Base-by-base conservation (phyloP, 2,329 filamentous ascomycete genomes). In the Venturia carpophila region DNA sequence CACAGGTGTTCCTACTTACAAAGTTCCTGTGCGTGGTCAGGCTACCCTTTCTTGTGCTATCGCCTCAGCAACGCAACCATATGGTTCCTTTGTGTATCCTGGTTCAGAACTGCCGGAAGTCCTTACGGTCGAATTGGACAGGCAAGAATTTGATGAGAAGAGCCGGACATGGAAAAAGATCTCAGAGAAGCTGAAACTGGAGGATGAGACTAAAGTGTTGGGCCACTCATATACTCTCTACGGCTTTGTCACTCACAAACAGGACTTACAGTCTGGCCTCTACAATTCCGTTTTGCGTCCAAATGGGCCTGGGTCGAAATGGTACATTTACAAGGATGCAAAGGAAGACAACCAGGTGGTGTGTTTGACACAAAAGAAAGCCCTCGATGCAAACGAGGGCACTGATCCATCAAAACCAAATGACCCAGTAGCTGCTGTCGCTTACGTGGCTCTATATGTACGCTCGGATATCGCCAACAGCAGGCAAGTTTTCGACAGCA, bases 221-320 rank as follows among this genome's bases (percentile, higher is more conserved):
- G 75, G 71, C 10, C 75, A 74, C 15, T 71, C 76, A 13, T 87
- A 86, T 69, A 80, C 79, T 1, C 77, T 87, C 0, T 87, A 84
- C 68, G 83, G 83, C 3, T 83, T 86, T 67, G 75, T 86, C 41
- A 82, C 84, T 2, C 85, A 87, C 69, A 81, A 80, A 67, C 84
- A 83, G 34, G 79, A 79, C 55, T 79, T 86, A 19, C 81, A 81
- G 24, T 86, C 83, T 5, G 80, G 80, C 60, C 78, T 82, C 45
- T 87, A 85, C 73, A 83, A 84, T 68, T 80, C 82, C n/a, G 80
- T 86, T 42, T 72, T 87, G 60, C 79, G 84, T 39, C 85, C 85
- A 0, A 78, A 78, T 56, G 84, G 84, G 2, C 80, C 80, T 6
- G 79, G 78, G 11, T 78, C 79, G 10, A 80, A 79, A 58, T 87